Base-by-base conservation (phyloP, 2,329 filamentous ascomycete species). In the Paramyrothecium sp. region DNA sequence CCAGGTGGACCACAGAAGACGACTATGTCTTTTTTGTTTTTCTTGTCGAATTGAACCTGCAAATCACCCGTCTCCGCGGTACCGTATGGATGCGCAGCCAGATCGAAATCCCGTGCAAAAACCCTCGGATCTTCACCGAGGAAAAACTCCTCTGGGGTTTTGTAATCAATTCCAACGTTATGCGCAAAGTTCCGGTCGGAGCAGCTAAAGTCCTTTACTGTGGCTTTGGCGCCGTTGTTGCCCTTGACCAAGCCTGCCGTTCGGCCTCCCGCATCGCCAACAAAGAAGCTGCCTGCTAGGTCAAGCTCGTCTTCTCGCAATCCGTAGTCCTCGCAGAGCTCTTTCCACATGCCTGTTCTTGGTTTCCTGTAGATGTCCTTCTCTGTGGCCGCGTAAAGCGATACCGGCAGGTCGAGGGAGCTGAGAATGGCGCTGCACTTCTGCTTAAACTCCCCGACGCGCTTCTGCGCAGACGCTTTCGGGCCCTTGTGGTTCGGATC, bases 81-180 rank as follows among this genome's bases (percentile, higher is more conserved):
- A 21, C 61, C 65, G 30, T 85, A 76, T 0, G 78, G 74, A 65
- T 89, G 87, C 3, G 78, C 71, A 1, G 75, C 74, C 19, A 93
- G 84, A 61, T 97, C 88, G 64, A 98, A 96, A 1, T 84, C 78
- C 56, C 90, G 81, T 11, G 74, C 73, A 67, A 91, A 95, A 1
- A 85, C 81, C 61, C 87, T 82, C 1, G 89, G 79, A 22, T 82
- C 67, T 64, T 91, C 84, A 2, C 82, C 81, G 1, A 94, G 82
- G 69, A 98, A 98, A 75, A 89, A 97, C 71, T 97, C 93, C 69
- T 99, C 95, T 0, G 95, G 95, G 0, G 94, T 97, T 57, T 87
- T 78, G 71, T 94, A 99, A 13, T 77, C 70, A 62, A 99, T 85
- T 3, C 91, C 91, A 13, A 93, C 76, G 67, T 99, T 98, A 60